Evolutionary conservation across 331 rosid genomes (phyloP).

Genomic region (Phaseolus coccineus): DNA sequence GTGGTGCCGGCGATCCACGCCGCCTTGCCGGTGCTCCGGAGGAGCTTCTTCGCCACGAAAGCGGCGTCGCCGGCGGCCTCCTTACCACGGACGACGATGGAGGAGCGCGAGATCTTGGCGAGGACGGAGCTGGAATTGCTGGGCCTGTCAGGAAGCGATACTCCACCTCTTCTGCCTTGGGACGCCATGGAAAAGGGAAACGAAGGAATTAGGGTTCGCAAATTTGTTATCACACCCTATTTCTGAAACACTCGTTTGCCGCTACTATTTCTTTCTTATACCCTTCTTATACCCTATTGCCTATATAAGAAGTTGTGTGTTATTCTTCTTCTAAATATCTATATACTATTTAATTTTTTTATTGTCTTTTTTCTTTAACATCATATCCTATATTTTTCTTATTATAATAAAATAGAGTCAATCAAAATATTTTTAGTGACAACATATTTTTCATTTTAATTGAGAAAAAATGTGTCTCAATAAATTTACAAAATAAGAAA

Average conservation of each 20-base stretch:
- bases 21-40: constrained; percentile 91
- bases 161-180: constrained; percentile 74
- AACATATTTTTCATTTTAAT: too few relatives aligned
- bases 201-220: constrained; percentile 18
- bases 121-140: constrained; percentile 46
- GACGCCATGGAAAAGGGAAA: constrained; percentile 57
- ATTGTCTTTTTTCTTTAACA: not conserved
- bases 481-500: not conserved
- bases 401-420: not conserved
- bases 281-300: not conserved
- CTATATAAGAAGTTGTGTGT: too few relatives aligned
- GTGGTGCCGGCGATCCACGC: constrained; percentile 98
- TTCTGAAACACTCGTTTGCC: not conserved
- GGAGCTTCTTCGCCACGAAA: constrained; percentile 67
- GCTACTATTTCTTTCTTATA: not conserved
- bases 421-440: not conserved
- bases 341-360: not conserved
- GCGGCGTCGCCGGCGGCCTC: constrained; percentile 69
- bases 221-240: not conserved
- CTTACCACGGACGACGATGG: constrained; percentile 65
- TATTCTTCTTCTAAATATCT: not conserved
- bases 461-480: too few relatives aligned
- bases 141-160: constrained; percentile 79
- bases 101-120: constrained; percentile 63
- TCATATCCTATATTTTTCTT: too few relatives aligned